Percentiles rank a stretch among this genome's conserved stretches.
Conservation (phyloP, 139 green algal genomes). For the Gonium pectorale region DNA sequence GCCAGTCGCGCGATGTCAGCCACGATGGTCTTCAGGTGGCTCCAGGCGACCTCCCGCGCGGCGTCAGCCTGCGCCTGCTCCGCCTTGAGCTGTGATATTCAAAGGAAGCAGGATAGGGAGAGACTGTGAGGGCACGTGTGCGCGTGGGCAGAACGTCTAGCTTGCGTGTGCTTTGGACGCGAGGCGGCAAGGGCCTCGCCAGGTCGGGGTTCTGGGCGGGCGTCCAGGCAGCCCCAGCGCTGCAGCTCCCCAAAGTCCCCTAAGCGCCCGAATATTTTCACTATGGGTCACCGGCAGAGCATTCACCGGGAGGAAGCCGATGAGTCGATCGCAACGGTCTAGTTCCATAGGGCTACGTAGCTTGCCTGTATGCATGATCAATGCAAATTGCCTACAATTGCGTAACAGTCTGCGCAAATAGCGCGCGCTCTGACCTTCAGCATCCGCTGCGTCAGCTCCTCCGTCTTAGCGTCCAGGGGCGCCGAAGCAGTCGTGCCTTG, state of each 20-base stretch:
- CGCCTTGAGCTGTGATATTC: constrained; percentile 17
- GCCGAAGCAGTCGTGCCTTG: not conserved
- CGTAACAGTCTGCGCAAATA: no score
- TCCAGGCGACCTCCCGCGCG: constrained; percentile 46
- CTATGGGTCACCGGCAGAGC: no score
- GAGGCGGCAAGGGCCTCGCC: not conserved
- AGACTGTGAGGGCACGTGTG: not conserved
- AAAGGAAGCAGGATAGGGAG: not conserved
- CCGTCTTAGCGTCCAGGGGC: not conserved
- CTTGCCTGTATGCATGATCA: no score
- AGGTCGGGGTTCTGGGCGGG: not conserved
- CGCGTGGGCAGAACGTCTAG: not conserved
- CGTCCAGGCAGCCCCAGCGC: not conserved
- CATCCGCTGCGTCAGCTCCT: constrained; percentile 25
- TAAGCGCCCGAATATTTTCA: no score
- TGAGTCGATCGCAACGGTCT: no score
- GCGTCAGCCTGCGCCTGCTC: constrained; percentile 53
- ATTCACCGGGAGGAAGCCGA: no score
- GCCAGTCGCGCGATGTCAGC: constrained; percentile 39
- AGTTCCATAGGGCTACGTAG: no score
- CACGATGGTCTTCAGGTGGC: constrained; percentile 42
- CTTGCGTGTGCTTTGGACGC: not conserved
- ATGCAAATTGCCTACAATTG: no score
- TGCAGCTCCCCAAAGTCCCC: not conserved
- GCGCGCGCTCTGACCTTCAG: not conserved